These are phyloP conservation scores for Capronia coronata DNA, from an alignment of 2,329 filamentous ascomycete species.

Conservation along the genomic window DNA sequence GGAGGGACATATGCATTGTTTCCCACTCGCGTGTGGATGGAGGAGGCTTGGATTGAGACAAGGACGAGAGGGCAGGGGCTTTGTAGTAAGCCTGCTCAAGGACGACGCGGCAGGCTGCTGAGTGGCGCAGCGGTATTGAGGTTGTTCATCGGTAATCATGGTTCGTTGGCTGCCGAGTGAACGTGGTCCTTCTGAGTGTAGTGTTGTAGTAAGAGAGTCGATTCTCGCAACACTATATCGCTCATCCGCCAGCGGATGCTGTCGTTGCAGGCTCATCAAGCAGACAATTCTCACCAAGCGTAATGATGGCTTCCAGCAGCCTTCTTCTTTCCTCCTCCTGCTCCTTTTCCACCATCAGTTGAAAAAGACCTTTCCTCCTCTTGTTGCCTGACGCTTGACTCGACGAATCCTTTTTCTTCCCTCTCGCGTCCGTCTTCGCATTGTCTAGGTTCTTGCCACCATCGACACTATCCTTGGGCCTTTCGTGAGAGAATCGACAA, in stretches of 20 bases:
- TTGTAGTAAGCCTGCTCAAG: not conserved
- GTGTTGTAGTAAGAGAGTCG: too few species aligned
- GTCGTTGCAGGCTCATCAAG: slow-evolving; percentile 28
- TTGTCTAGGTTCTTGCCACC: not conserved
- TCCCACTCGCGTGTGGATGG: slow-evolving; percentile 47
- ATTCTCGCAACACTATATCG: too few species aligned
- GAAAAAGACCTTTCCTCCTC: slow-evolving; percentile 38
- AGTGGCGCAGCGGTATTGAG: too few species aligned
- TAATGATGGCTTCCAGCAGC: slow-evolving; percentile 39
- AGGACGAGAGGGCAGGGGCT: slow-evolving; percentile 41
- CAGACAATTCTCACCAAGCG: slow-evolving; percentile 38
- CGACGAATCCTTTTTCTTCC: slow-evolving; percentile 27
- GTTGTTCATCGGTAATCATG: too few species aligned
- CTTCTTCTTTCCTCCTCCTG: slow-evolving; percentile 39
- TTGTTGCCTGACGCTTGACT: slow-evolving; percentile 7
- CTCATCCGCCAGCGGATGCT: not conserved
- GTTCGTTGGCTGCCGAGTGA: too few species aligned
- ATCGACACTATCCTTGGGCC: not conserved
- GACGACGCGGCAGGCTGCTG: not conserved
- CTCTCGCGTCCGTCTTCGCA: slow-evolving; percentile 19
- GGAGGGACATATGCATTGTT: slow-evolving; percentile 57
- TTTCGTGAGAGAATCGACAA: slow-evolving; percentile 41
- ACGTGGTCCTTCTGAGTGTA: too few species aligned
- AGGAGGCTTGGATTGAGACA: slow-evolving; percentile 44
- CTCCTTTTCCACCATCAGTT: slow-evolving; percentile 41